Conservation (phyloP, 2,329 filamentous ascomycete species). For the Botrytis porri region DNA sequence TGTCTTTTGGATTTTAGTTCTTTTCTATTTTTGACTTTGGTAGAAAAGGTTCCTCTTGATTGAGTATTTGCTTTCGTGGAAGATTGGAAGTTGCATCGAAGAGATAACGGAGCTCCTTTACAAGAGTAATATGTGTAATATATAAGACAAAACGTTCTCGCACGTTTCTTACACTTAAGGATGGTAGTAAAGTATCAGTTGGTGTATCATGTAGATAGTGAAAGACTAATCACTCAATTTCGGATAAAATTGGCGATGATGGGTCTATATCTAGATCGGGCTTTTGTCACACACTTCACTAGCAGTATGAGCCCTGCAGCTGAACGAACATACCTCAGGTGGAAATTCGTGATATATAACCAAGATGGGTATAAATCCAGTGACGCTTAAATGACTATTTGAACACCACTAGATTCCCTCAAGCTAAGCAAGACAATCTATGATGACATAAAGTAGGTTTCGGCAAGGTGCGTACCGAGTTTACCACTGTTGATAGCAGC, state of each 20-base stretch:
- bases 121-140: neutral
- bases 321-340: neutral
- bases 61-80: neutral
- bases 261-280: neutral
- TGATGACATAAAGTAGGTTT: neutral
- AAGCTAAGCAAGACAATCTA: neutral
- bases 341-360: neutral
- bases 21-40: neutral
- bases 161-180: neutral
- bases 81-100: neutral
- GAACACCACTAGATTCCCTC: neutral
- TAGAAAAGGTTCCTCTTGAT: neutral
- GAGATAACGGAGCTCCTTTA: neutral
- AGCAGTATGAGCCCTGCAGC: neutral
- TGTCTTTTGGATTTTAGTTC: neutral
- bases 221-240: neutral
- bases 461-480: neutral
- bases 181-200: neutral
- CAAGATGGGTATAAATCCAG: neutral
- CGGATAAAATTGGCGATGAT: neutral
- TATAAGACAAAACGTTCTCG: neutral
- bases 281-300: neutral
- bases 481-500: neutral
- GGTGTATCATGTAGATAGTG: neutral
- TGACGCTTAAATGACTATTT: neutral